These are phyloP conservation scores for Dactylis glomerata DNA, from an alignment of 176 grass and related monocot genomes.

Conservation along the genomic window DNA sequence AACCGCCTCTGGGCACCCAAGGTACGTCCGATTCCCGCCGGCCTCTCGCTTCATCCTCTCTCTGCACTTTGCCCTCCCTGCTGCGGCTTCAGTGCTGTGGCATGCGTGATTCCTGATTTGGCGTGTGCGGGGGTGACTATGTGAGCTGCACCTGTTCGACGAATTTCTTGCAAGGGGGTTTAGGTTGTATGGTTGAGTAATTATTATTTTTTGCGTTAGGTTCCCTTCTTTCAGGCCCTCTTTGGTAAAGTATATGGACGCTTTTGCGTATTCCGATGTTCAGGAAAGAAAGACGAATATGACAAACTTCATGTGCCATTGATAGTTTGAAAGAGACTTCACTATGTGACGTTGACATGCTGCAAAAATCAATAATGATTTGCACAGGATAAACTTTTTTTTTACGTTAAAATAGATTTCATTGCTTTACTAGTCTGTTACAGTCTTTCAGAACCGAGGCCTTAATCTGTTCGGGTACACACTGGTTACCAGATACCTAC, in stretches of 20 bases:
- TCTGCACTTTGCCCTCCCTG: neutral
- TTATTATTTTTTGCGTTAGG: neutral
- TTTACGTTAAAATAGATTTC: too few relatives aligned
- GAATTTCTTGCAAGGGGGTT: neutral
- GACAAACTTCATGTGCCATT: neutral
- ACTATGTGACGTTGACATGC: neutral
- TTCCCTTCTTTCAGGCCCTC: neutral
- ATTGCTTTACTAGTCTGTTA: too few relatives aligned
- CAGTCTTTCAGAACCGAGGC: too few relatives aligned
- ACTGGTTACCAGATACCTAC: too few relatives aligned
- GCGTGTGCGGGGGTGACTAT: neutral
- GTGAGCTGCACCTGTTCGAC: slow-evolving; percentile 21
- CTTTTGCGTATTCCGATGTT: neutral
- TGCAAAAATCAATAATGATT: neutral
- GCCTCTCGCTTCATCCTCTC: neutral
- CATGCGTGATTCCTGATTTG: neutral
- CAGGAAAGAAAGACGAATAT: neutral
- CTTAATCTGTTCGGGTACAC: too few relatives aligned
- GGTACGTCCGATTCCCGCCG: slow-evolving; percentile 24
- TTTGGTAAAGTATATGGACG: neutral
- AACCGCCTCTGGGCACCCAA: slow-evolving; percentile 69
- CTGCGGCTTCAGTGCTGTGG: neutral
- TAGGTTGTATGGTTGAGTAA: neutral
- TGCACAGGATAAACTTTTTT: neutral
- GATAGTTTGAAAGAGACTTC: neutral